These are phyloP conservation scores for Aspergillus ustus DNA, from an alignment of 2,329 filamentous ascomycete species.

Conservation along the genomic window DNA sequence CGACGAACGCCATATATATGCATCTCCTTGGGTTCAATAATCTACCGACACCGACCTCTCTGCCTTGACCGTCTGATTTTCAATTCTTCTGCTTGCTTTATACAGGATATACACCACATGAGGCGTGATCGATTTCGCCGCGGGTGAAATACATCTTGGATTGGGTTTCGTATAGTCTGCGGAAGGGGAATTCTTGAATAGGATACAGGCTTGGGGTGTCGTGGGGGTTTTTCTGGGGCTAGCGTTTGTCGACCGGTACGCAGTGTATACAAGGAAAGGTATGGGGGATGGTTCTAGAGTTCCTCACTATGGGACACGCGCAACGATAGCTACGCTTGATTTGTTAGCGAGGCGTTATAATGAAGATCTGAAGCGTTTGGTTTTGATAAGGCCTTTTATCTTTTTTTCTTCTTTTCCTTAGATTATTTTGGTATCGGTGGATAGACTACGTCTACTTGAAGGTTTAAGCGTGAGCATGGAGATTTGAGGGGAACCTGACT, in stretches of 20 bases:
- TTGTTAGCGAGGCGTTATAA: slow-evolving; percentile 37
- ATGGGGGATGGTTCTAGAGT: neutral
- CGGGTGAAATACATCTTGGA: neutral
- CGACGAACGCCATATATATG: neutral
- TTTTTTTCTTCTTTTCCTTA: neutral
- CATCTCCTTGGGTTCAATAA: neutral
- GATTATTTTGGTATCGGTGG: neutral
- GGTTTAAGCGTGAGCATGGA: neutral
- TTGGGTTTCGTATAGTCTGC: neutral
- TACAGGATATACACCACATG: neutral
- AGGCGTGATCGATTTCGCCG: neutral
- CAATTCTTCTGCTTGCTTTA: neutral
- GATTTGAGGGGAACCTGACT: neutral
- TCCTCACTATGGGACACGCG: neutral
- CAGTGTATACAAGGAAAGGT: neutral
- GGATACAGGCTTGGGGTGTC: neutral
- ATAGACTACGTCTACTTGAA: neutral
- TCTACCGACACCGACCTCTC: neutral
- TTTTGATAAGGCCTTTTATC: neutral
- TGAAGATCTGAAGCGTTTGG: slow-evolving; percentile 16
- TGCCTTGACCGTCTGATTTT: neutral
- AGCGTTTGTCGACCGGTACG: neutral
- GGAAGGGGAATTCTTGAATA: neutral
- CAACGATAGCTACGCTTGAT: slow-evolving; percentile 23
- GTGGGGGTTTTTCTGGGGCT: neutral